Evolutionary conservation across 1,139 yeast species (phyloP), one percentile per base, ranked within the genome.

Genomic region (Zygosaccharomyces sapae): DNA sequence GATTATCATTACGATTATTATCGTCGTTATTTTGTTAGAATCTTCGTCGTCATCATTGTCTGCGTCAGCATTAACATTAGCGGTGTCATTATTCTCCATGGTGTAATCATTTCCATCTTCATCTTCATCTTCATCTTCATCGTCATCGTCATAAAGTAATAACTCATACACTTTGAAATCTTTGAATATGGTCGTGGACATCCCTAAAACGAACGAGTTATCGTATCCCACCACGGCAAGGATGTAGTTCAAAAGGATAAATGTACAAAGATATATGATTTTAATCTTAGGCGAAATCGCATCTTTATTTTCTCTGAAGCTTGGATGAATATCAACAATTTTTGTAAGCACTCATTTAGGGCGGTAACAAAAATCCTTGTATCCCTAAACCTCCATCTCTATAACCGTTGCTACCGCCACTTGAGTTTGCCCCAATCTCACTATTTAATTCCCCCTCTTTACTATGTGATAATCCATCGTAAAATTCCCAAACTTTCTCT

Each of bases 191-290:
- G 83, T 70, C 9, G 75, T 71, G 1, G 84, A 69, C 51, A 77
- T 66, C 1, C 81, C 73, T 35, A 82, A 67, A 0, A 83, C 82
- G 44, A 77, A 65, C 1, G 82, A 73, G 58, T 77, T 80, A 38
- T 73, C 72, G 50, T 76, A 80, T 1, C 86, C 86, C 41, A 78
- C 77, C 47, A 81, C 66, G 3, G 81, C 66, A 13, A 81, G 71
- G 2, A 79, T 66, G 58, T 80, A 83, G 57, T 82, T 81, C 36
- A 80, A 58, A 19, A 81, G 54, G 1, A 77, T 69, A 49, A 82
- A 70, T 0, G 81, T 68, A 1, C 77, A 66, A 36, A 79, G 71
- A 41, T 71, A 67, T 55, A 78, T 48, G 59, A 70, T 43, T 62
- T 65, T 61, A 1, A 62, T 59, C 48, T 68, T 67, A 57, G 64